Evolutionary conservation across 352 stramenopile species (phyloP), one percentile per base, ranked within the genome.

Genomic region (Pythium monospermum): DNA sequence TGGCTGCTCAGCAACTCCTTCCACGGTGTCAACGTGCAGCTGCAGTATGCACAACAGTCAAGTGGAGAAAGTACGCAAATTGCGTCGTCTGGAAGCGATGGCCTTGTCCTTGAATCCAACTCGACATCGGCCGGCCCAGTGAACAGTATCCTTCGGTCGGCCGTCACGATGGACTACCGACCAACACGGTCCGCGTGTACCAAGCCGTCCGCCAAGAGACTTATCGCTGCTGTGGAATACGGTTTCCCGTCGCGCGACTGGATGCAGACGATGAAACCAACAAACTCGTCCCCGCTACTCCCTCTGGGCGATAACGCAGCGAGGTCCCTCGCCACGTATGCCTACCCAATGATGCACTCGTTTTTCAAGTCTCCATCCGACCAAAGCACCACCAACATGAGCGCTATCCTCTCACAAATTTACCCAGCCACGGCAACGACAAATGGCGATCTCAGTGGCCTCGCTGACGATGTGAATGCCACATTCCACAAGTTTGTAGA

Each of bases 1-100:
- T 87, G 70, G 65, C 55, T 85, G n/a, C 59, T 90, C n/a, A 66
- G 67, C 30, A 90, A 84, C 49, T 66, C 75, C 21, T 83, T 87
- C 45, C 64, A 74, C 53, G 68, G 69, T 2, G 19, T 76, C 5
- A 76, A 87, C 44, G 71, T 85, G 22, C 73, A 77, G 21, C 61
- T 66, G 30, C 7, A 8, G 8, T 13, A 13, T 35, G 30, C 30
- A 35, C 30, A n/a, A n/a, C n/a, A n/a, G n/a, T n/a, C n/a, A n/a
- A n/a, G n/a, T n/a, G n/a, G n/a, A n/a, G n/a, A n/a, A n/a, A n/a
- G n/a, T n/a, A n/a, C n/a, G n/a, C n/a, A n/a, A n/a, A n/a, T n/a
- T n/a, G n/a, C n/a, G n/a, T n/a, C n/a, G n/a, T n/a, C n/a, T n/a
- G n/a, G n/a, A n/a, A n/a, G n/a, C n/a, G n/a, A n/a, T n/a, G n/a